A percentile compares a stretch with the other conserved stretches of the same genome.
Evolutionary conservation across 306 rosid species (phyloP).

Genomic region (Castanospermum australe): DNA sequence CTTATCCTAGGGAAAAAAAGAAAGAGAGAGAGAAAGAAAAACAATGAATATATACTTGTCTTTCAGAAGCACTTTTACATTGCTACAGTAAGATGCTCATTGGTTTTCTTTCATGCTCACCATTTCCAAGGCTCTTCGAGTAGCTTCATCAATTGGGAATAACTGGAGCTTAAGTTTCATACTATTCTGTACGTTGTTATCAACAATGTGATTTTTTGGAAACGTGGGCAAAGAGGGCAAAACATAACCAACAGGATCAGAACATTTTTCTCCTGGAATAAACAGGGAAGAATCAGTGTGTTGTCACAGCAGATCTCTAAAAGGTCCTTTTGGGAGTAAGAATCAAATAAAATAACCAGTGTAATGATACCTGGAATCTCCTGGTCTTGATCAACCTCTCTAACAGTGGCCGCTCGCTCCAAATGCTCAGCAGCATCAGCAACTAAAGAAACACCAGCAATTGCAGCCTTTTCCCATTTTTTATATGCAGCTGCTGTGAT

Average conservation of each 20-base stretch:
- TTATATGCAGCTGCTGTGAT: slow-evolving; percentile 76
- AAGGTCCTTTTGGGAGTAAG: slow-evolving; percentile 11
- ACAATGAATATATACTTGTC: neutral
- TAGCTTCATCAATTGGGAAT: slow-evolving; percentile 87
- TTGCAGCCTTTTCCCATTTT: slow-evolving; percentile 99
- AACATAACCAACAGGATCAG: slow-evolving; percentile 44
- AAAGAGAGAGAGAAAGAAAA: neutral
- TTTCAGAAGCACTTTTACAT: slow-evolving; percentile 17
- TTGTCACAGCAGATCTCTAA: slow-evolving; percentile 21
- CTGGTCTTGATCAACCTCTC: slow-evolving; percentile 60
- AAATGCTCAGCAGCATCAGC: slow-evolving; percentile 99
- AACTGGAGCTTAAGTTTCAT: slow-evolving; percentile 89
- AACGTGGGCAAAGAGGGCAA: slow-evolving; percentile 48
- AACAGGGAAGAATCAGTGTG: slow-evolving; percentile 16
- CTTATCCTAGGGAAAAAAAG: slow-evolving; percentile 72
- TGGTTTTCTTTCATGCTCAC: slow-evolving; percentile 50
- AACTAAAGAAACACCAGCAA: slow-evolving; percentile 97
- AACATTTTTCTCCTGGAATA: slow-evolving; percentile 58
- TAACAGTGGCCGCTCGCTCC: slow-evolving; percentile 70
- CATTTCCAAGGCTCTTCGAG: slow-evolving; percentile 92
- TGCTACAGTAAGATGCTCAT: neutral
- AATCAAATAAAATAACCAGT: slow-evolving; percentile 12
- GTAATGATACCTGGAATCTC: slow-evolving; percentile 49
- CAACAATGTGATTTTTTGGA: slow-evolving; percentile 55
- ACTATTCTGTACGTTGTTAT: slow-evolving; percentile 44